phyloP scores from a whole-genome alignment of 1,139 yeast species.

The Nakaseomyces glabratus region DNA sequence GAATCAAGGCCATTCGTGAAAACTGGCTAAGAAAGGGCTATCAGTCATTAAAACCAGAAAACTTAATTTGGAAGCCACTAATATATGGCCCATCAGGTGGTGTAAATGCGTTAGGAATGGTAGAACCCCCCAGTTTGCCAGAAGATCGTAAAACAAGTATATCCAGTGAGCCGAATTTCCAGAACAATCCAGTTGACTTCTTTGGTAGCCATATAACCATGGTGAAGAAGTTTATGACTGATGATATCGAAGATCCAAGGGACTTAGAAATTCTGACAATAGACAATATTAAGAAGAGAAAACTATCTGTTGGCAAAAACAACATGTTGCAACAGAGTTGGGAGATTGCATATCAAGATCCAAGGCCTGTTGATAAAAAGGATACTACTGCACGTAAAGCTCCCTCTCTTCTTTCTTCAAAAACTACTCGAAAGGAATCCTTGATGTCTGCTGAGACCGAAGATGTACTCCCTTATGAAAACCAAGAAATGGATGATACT shows the following conservation, averaged over 20 bases:
- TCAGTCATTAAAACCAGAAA: slow-evolving; percentile 41
- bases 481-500: no score
- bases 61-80: slow-evolving; percentile 71
- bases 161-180: slow-evolving; percentile 11
- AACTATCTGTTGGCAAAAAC: no score
- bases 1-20: slow-evolving; percentile 38
- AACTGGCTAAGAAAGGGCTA: slow-evolving; percentile 53
- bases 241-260: slow-evolving; percentile 55
- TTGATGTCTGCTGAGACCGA: no score
- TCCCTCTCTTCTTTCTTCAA: no score
- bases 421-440: no score
- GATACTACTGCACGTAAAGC: no score
- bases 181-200: slow-evolving; percentile 23
- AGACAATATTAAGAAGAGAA: slow-evolving; percentile 15
- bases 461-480: no score
- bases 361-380: no score
- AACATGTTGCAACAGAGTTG: no score
- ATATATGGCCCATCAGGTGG: slow-evolving; percentile 82
- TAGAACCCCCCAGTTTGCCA: slow-evolving; percentile 21
- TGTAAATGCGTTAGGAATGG: slow-evolving; percentile 38
- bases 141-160: slow-evolving; percentile 10
- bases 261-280: slow-evolving; percentile 36
- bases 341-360: no score
- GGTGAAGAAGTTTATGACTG: slow-evolving; percentile 49
- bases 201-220: slow-evolving; percentile 45